Evolutionary conservation across 371 early-diverging fungal genomes (phyloP).

Genomic region (Blakeslea trispora): DNA sequence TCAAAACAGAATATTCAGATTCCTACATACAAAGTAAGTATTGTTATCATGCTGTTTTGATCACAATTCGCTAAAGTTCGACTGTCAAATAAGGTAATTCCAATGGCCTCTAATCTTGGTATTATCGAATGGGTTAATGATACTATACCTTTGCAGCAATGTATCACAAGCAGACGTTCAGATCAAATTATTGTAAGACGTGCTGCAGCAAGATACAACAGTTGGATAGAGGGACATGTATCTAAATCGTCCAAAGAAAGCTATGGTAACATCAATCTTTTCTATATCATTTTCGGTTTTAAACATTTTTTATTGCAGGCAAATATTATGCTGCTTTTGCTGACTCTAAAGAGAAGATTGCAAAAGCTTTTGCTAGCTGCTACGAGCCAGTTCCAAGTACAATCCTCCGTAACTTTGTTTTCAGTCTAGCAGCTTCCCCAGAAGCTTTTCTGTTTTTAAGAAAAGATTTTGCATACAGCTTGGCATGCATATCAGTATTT

Average conservation of each 20-base stretch:
- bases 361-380: constrained; percentile 42
- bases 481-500: constrained; percentile 62
- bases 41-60: too few species aligned
- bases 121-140: constrained; percentile 67
- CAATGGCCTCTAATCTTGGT: constrained; percentile 66
- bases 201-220: constrained; percentile 36
- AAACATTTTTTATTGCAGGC: constrained; percentile 14
- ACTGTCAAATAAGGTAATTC: constrained; percentile 55
- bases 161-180: constrained; percentile 40
- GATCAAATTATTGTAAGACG: constrained; percentile 26
- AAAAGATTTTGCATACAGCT: constrained; percentile 58
- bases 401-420: constrained; percentile 48
- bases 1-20: constrained; percentile 46
- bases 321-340: constrained; percentile 43
- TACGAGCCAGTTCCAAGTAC: constrained; percentile 33
- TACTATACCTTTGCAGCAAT: constrained; percentile 52
- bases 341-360: constrained; percentile 47
- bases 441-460: constrained; percentile 67
- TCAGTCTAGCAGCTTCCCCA: constrained; percentile 59
- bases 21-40: constrained; percentile 59
- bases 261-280: neutral
- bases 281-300: neutral
- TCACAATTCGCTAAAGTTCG: too few species aligned
- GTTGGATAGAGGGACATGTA: constrained; percentile 9
- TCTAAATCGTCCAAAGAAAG: neutral